Evolutionary conservation across 495 filamentous ascomycete species (phyloP).

Genomic region (Daldinia childiae): DNA sequence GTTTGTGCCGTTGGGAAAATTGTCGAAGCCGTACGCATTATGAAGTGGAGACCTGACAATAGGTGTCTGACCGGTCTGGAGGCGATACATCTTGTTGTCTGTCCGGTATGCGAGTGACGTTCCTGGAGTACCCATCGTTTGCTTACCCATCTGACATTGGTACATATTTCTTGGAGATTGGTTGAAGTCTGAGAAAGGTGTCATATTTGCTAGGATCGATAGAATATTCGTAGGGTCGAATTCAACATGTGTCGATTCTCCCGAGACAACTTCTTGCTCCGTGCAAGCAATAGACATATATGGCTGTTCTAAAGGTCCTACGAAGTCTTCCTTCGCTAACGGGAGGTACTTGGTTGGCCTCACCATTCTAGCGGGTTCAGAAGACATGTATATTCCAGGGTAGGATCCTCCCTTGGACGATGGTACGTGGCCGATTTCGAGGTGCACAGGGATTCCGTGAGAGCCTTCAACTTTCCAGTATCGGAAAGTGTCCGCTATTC

Average conservation of each 20-base stretch:
- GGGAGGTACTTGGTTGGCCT: conserved; percentile 92
- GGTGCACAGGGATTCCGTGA: conserved; percentile 81
- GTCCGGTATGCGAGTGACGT: conserved; percentile 86
- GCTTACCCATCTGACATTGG: conserved; percentile 99
- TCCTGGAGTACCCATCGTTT: conserved; percentile 97
- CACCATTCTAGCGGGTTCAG: conserved; percentile 83
- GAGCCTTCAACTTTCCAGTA: conserved; percentile 95
- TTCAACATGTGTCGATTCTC: conserved; percentile 92
- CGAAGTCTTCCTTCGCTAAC: conserved; percentile 81
- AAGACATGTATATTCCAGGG: conserved; percentile 94
- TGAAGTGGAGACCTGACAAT: conserved; percentile 91
- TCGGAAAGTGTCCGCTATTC: conserved; percentile 82
- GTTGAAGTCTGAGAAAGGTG: conserved; percentile 98
- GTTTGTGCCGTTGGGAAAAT: conserved; percentile 98
- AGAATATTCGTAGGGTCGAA: conserved; percentile 96
- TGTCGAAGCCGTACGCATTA: conserved; percentile 96
- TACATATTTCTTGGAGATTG: conserved; percentile 99
- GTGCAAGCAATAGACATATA: conserved; percentile 97
- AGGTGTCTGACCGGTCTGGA: conserved; percentile 96
- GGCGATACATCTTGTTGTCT: conserved; percentile 94
- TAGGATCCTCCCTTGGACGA: conserved; percentile 89
- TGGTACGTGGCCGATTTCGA: conserved; percentile 93
- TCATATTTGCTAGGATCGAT: conserved; percentile 98
- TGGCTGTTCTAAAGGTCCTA: conserved; percentile 94
- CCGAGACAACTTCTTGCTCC: conserved; percentile 81